Evolutionary conservation across 371 early-diverging fungal species (phyloP).

Genomic region (Fennellomyces sp.): DNA sequence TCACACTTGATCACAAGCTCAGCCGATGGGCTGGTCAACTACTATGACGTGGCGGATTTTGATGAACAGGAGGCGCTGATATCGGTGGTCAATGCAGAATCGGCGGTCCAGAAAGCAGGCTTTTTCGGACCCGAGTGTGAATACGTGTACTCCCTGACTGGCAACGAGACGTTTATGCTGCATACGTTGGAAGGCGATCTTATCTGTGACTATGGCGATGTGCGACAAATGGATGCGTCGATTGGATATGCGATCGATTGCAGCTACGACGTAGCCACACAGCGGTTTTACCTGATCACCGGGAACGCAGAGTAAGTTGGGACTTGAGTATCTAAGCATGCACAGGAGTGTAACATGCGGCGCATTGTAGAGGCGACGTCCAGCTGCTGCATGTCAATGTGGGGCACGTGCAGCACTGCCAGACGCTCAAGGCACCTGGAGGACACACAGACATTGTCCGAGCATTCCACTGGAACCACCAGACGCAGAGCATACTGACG

Average conservation of each 20-base stretch:
- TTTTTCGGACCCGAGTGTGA: constrained; percentile 90
- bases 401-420: constrained; percentile 69
- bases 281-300: constrained; percentile 79
- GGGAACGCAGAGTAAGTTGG: constrained; percentile 79
- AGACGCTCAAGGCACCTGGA: constrained; percentile 46
- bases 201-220: constrained; percentile 80
- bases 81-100: constrained; percentile 79
- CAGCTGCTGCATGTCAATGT: constrained; percentile 75
- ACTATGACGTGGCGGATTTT: constrained; percentile 68
- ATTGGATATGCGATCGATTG: constrained; percentile 89
- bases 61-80: constrained; percentile 90
- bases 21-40: constrained; percentile 79
- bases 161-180: constrained; percentile 89
- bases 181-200: constrained; percentile 56
- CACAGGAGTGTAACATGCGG: neutral
- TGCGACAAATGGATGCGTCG: constrained; percentile 58
- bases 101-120: constrained; percentile 81
- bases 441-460: constrained; percentile 78
- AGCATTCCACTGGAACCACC: constrained; percentile 67
- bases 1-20: constrained; percentile 69
- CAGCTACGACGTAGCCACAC: constrained; percentile 66
- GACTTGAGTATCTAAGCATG: too few relatives aligned
- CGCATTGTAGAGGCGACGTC: constrained; percentile 70
- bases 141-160: constrained; percentile 84
- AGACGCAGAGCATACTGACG: constrained; percentile 58